Evolutionary conservation across 2,329 filamentous ascomycete species (phyloP).

Genomic region (Nigrospora oryzae): DNA sequence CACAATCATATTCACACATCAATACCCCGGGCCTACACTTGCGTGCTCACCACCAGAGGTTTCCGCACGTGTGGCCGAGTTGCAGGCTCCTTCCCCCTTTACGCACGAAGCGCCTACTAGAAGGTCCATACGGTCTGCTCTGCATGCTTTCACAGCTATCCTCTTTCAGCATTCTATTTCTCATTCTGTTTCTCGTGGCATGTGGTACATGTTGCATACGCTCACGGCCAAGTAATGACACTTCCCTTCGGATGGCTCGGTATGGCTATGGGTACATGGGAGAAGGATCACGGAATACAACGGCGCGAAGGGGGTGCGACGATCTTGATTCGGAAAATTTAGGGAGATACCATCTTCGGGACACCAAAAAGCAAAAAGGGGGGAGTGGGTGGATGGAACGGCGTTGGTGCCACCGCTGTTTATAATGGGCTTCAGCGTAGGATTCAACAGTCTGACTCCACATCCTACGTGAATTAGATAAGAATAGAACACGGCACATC

Average conservation of each 20-base stretch:
- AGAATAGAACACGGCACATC: no score
- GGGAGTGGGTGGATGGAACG: no score
- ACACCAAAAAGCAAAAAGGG: no score
- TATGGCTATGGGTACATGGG: background rate
- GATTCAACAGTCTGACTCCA: no score
- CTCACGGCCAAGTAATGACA: background rate
- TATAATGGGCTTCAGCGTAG: no score
- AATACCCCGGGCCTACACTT: no score
- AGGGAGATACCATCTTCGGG: no score
- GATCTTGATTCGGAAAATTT: no score
- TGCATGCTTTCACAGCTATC: background rate
- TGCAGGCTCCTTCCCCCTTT: background rate
- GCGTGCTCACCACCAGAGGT: background rate
- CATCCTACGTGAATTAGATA: no score
- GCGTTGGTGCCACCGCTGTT: no score
- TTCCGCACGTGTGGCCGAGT: background rate
- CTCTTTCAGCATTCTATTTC: background rate
- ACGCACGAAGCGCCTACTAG: constrained; percentile 1
- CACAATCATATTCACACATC: no score
- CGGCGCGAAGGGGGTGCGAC: background rate
- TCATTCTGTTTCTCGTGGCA: background rate
- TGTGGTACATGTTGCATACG: background rate
- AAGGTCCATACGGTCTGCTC: constrained; percentile 1
- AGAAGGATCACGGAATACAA: background rate
- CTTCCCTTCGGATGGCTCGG: background rate